Conservation (phyloP, 257 asterid species). For the Solanum chaucha region DNA sequence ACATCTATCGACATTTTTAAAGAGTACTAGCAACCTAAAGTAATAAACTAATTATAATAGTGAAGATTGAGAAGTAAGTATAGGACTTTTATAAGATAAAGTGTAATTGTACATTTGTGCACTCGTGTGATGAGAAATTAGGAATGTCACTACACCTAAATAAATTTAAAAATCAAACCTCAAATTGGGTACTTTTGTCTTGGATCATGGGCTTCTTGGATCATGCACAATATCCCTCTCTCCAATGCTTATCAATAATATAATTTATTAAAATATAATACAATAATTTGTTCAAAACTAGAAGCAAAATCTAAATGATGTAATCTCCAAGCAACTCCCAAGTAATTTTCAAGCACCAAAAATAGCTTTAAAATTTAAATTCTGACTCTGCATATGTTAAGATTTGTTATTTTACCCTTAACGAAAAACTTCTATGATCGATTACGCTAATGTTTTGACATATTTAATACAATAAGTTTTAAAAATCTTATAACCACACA, state of each 20-base stretch:
- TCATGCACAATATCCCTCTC: constrained; percentile 29
- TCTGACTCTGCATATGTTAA: not conserved
- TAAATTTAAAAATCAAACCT: not conserved
- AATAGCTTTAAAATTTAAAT: not conserved
- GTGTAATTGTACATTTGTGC: not conserved
- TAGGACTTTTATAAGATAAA: not conserved
- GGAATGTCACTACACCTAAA: not conserved
- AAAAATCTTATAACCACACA: not conserved
- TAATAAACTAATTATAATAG: too few species aligned
- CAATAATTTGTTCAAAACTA: not conserved
- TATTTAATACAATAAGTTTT: not conserved
- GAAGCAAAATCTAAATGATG: not conserved
- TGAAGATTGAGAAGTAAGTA: not conserved
- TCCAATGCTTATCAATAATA: constrained; percentile 2
- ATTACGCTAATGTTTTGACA: not conserved
- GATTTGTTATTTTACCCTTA: not conserved
- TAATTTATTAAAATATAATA: not conserved
- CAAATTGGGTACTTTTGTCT: constrained; percentile 23
- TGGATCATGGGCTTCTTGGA: constrained; percentile 88
- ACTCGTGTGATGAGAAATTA: not conserved
- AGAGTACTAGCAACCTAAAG: not conserved
- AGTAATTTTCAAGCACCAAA: not conserved
- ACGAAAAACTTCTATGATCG: not conserved
- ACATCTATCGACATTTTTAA: not conserved
- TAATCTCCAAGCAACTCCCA: not conserved